phyloP scores from a whole-genome alignment of 1,284 basidiomycete genomes.

The Sporisorium reilianum region DNA sequence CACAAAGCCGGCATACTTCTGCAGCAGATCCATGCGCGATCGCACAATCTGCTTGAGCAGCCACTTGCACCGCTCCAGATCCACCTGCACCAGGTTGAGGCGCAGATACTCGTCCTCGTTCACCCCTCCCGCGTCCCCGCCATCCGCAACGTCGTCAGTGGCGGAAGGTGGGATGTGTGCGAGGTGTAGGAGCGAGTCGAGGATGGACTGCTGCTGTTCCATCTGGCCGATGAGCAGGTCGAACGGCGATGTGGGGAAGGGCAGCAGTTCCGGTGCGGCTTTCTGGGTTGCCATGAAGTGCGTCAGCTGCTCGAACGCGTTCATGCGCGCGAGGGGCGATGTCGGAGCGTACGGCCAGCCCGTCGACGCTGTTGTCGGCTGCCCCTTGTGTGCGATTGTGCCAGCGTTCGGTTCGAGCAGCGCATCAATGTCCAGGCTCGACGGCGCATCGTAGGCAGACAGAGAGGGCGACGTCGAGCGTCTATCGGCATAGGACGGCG shows the following conservation, averaged over 20 bases:
- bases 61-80: constrained; percentile 65
- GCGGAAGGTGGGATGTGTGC: background rate
- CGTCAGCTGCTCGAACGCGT: constrained; percentile 36
- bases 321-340: constrained; percentile 7
- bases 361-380: background rate
- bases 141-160: constrained; percentile 3
- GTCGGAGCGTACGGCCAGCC: constrained; percentile 30
- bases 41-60: constrained; percentile 60
- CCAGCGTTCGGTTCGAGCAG: constrained; percentile 7
- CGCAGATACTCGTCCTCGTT: constrained; percentile 66
- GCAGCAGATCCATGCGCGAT: constrained; percentile 54
- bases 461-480: constrained; percentile 12
- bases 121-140: background rate
- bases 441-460: constrained; percentile 12
- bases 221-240: constrained; percentile 37
- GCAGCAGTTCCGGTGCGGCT: constrained; percentile 38
- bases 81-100: constrained; percentile 64
- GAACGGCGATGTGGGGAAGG: constrained; percentile 35
- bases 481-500: constrained; percentile 6
- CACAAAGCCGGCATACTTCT: constrained; percentile 51
- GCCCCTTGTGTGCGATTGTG: background rate
- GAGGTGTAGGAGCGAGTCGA: constrained; percentile 46
- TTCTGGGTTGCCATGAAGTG: constrained; percentile 34
- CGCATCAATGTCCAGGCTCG: constrained; percentile 37
- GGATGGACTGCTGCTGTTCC: constrained; percentile 60